Base-by-base conservation (phyloP, 2,329 filamentous ascomycete species). In the Exophiala xenobiotica region DNA sequence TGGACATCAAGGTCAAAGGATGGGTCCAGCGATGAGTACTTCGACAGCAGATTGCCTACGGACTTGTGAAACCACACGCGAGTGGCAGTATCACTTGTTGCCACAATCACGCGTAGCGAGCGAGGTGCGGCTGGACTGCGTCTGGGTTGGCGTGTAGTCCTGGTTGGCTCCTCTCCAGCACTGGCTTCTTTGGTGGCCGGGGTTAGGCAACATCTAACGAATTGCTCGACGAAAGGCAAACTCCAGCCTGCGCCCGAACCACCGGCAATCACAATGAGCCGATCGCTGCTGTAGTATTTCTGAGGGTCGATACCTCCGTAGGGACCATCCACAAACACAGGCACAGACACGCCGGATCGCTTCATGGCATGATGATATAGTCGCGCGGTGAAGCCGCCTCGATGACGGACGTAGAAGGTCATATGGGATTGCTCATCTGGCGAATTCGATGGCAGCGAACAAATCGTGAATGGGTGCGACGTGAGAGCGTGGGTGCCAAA, bases 211-310 rank as follows among this genome's bases (percentile, higher is more conserved):
- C 16, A 14, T 19, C 23, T 49, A 29, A 18, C 35, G 45, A 45
- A 49, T 46, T 24, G 22, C 59, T 78, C 74, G 6, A 80, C 65
- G 4, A 82, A 65, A 0, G 73, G 70, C 0, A 83, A 61, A 1
- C 73, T 72, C 63, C 77, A 79, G 0, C 78, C 78, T 2, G 75
- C 77, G 1, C 81, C 81, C 0, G 80, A 78, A 0, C 81, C 81
- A 7, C 81, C 80, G 0, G 76, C 75, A 3, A 83, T 64, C 12
- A 82, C 63, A 0, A 84, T 61, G 0, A 68, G 63, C 6, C 65
- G 65, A 41, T 79, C 73, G 44, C 73, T 75, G 0, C 64, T 64
- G 0, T 63, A 58, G 11, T 74, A 61, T 39, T 71, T 70, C 4
- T 63, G 58, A 2, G 60, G 60, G 1, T 70, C 64, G 14, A 80